Evolutionary conservation across 176 grass and related monocot species (phyloP).

Genomic region (Tillandsia fasciculata): DNA sequence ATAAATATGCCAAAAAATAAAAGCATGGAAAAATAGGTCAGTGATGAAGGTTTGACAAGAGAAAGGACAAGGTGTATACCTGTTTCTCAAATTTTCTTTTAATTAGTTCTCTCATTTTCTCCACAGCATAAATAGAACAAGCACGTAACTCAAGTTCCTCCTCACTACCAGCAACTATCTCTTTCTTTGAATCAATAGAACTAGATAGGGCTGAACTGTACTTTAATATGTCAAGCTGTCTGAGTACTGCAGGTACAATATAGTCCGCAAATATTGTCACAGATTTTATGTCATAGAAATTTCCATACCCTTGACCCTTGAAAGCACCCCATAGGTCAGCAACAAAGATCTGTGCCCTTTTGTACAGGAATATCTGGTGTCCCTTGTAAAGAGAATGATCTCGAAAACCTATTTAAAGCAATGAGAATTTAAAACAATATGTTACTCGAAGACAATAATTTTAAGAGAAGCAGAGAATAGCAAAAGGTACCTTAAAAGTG

Average conservation of each 20-base stretch:
- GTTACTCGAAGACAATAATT: neutral
- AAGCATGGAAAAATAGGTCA: neutral
- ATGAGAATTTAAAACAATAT: neutral
- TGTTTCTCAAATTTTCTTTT: constrained; percentile 69
- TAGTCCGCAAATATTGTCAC: constrained; percentile 96
- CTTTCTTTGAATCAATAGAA: constrained; percentile 55
- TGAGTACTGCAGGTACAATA: constrained; percentile 71
- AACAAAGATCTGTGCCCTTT: constrained; percentile 95
- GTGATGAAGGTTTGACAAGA: neutral
- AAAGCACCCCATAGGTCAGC: constrained; percentile 94
- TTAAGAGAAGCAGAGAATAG: neutral
- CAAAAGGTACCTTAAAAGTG: neutral
- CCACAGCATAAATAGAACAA: constrained; percentile 81
- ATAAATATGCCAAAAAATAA: neutral
- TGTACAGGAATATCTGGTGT: constrained; percentile 87
- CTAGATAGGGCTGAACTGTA: constrained; percentile 55
- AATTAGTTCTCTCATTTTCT: constrained; percentile 84
- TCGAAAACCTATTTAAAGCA: constrained; percentile 58
- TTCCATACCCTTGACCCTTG: constrained; percentile 59
- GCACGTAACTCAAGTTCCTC: constrained; percentile 87
- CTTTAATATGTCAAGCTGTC: constrained; percentile 77
- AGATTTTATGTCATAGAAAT: constrained; percentile 60
- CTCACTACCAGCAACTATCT: constrained; percentile 75
- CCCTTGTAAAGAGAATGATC: constrained; percentile 96
- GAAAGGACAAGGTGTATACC: constrained; percentile 28